Conservation (phyloP, 768 basidiomycete genomes). For the Pisolithus microcarpus region DNA sequence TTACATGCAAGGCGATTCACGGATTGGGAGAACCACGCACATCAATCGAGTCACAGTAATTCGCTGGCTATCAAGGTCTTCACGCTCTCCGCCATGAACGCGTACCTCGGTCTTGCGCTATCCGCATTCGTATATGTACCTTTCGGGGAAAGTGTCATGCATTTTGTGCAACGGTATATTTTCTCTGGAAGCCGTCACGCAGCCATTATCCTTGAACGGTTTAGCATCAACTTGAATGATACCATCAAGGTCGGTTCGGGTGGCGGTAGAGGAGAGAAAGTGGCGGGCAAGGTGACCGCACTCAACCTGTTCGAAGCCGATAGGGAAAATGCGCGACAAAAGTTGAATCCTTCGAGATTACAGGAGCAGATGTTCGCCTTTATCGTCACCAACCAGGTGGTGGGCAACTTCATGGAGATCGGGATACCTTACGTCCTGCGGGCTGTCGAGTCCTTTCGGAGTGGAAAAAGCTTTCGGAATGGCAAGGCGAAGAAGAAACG, state of each 20-base stretch:
- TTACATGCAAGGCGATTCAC: constrained; percentile 62
- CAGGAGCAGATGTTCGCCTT: constrained; percentile 92
- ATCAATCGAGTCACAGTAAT: constrained; percentile 65
- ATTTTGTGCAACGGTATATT: constrained; percentile 31
- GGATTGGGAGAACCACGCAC: constrained; percentile 87
- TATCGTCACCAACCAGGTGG: constrained; percentile 80
- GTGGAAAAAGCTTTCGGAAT: constrained; percentile 30
- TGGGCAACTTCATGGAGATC: constrained; percentile 73
- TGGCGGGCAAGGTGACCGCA: constrained; percentile 10
- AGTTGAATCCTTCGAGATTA: constrained; percentile 62
- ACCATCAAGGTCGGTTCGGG: constrained; percentile 26
- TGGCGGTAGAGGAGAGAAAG: constrained; percentile 6
- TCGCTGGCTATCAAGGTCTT: constrained; percentile 90
- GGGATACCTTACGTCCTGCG: constrained; percentile 74
- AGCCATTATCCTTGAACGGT: constrained; percentile 15
- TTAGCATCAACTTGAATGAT: constrained; percentile 18
- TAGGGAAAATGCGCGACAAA: constrained; percentile 41
- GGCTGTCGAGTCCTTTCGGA: constrained; percentile 43
- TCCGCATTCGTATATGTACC: constrained; percentile 96
- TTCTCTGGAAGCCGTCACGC: constrained; percentile 20
- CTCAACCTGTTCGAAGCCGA: constrained; percentile 46
- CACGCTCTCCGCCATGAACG: constrained; percentile 78
- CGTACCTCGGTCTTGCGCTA: constrained; percentile 85
- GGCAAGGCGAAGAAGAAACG: constrained; percentile 48
- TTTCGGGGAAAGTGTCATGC: constrained; percentile 82